A percentile compares a stretch with the other conserved stretches of the same genome.
Evolutionary conservation across 306 rosid genomes (phyloP).

Genomic region (Casuarina glauca): DNA sequence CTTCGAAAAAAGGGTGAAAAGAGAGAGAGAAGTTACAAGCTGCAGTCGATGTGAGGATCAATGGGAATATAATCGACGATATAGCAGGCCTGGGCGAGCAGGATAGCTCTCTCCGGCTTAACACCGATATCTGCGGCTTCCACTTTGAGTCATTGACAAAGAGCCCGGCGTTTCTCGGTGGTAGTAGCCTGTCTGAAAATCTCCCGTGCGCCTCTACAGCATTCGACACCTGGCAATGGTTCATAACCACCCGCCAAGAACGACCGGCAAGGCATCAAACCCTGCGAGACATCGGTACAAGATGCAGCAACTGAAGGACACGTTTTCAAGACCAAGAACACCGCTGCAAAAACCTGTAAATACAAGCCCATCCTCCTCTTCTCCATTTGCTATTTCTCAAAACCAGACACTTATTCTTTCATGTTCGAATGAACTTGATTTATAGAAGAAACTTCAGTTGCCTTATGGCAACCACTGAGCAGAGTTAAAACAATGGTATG

Average conservation of each 20-base stretch:
- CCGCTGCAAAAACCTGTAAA: neutral
- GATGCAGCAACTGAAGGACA: neutral
- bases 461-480: neutral
- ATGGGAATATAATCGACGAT: constrained; percentile 23
- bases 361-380: constrained; percentile 8
- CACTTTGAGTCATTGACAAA: constrained; percentile 21
- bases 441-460: neutral
- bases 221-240: neutral
- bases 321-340: constrained; percentile 13
- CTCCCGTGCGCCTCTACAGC: constrained; percentile 9
- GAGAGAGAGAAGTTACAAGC: constrained; percentile 14
- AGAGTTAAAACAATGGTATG: neutral
- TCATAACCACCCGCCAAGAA: constrained; percentile 15
- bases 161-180: neutral
- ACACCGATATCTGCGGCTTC: constrained; percentile 6
- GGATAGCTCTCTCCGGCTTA: constrained; percentile 1
- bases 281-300: constrained; percentile 14
- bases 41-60: constrained; percentile 30
- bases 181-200: constrained; percentile 8
- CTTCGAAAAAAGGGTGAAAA: neutral
- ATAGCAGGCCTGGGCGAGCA: constrained; percentile 17
- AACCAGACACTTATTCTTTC: no score
- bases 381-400: neutral
- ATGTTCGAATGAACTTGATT: neutral
- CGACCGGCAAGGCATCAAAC: constrained; percentile 6